Percentiles rank a stretch among this genome's conserved stretches.
Conservation (phyloP, 306 rosid genomes). For the Fragaria vesca region DNA sequence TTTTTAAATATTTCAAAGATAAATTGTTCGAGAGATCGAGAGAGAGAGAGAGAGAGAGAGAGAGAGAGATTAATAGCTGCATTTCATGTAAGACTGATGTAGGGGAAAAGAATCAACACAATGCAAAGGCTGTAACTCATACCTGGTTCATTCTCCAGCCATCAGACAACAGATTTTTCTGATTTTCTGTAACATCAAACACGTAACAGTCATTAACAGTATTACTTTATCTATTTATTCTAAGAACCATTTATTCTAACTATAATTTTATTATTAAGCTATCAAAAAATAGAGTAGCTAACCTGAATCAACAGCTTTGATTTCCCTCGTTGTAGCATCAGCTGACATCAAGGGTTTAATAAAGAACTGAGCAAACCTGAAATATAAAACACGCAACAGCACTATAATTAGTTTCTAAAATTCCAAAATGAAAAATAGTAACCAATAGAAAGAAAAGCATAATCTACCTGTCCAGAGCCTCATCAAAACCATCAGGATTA, state of each 20-base stretch:
- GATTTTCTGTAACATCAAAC: slow-evolving; percentile 58
- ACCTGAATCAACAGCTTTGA: slow-evolving; percentile 99
- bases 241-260: background rate
- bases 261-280: slow-evolving; percentile 1
- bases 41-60: no score
- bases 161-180: slow-evolving; percentile 87
- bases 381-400: slow-evolving; percentile 23
- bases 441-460: slow-evolving; percentile 19
- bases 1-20: background rate
- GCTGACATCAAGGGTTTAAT: slow-evolving; percentile 89
- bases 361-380: slow-evolving; percentile 93
- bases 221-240: background rate
- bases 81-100: background rate
- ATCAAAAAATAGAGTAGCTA: slow-evolving; percentile 21
- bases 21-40: background rate
- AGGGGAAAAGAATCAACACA: background rate
- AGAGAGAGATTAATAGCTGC: no score
- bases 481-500: slow-evolving; percentile 78
- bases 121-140: slow-evolving; percentile 23
- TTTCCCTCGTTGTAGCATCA: slow-evolving; percentile 96
- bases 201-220: background rate
- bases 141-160: slow-evolving; percentile 94
- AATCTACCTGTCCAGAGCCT: slow-evolving; percentile 89
- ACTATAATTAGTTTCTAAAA: slow-evolving; percentile 14
- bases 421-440: background rate